Conservation (phyloP, 2,329 filamentous ascomycete species). For the Tolypocladium pustulatum region DNA sequence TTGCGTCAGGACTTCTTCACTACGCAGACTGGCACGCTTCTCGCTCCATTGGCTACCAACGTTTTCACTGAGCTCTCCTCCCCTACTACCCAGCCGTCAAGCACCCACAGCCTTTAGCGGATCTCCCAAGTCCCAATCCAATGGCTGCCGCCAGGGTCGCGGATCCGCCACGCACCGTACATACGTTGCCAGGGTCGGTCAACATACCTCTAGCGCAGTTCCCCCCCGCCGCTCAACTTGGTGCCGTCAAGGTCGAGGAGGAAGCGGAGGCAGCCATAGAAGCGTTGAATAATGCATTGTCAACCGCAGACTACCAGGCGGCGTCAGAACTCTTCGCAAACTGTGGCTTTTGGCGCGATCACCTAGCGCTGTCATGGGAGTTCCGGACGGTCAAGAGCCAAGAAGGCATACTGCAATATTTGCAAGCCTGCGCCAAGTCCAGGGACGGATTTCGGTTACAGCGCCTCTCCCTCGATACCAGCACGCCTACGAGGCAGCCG, state of each 20-base stretch:
- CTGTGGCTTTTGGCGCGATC: conserved; percentile 48
- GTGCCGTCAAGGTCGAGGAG: conserved; percentile 21
- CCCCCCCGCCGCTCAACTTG: conserved; percentile 17
- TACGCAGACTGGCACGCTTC: not conserved
- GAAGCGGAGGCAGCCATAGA: conserved; percentile 27
- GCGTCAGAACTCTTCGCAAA: conserved; percentile 28
- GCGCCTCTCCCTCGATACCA: conserved; percentile 33
- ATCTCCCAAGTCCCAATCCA: not conserved
- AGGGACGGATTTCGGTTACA: conserved; percentile 29
- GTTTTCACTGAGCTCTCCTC: too few relatives aligned
- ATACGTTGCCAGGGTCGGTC: conserved; percentile 34
- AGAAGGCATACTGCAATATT: conserved; percentile 25
- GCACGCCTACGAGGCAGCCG: conserved; percentile 32
- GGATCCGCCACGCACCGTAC: not conserved
- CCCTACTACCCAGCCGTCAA: not conserved
- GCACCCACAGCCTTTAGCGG: not conserved
- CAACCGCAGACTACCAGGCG: conserved; percentile 19
- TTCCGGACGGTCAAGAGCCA: conserved; percentile 39
- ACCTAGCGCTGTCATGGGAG: conserved; percentile 45
- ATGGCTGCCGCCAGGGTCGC: not conserved
- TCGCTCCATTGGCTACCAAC: not conserved
- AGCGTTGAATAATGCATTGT: conserved; percentile 29
- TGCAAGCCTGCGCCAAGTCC: conserved; percentile 19
- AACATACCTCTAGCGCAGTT: conserved; percentile 39
- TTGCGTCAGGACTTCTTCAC: not conserved